phyloP scores from a whole-genome alignment of 2,329 filamentous ascomycete genomes.

The Penicillium vulpinum region DNA sequence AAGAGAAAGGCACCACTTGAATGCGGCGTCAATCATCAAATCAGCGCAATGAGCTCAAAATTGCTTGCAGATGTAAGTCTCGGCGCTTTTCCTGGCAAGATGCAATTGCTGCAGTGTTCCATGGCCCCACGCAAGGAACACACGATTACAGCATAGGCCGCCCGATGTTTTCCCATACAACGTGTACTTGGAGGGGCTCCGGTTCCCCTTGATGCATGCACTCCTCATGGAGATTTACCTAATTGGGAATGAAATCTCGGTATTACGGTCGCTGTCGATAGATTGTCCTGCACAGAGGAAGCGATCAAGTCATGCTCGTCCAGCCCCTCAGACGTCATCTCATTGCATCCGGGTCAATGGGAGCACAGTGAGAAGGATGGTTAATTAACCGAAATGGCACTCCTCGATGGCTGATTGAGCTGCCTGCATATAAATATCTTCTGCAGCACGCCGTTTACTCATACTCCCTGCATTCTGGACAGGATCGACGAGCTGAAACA shows the following conservation, averaged over 20 bases:
- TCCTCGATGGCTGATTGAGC: not conserved
- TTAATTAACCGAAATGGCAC: conserved; percentile 1
- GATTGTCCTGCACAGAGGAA: not conserved
- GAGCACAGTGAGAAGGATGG: not conserved
- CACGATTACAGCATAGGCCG: not conserved
- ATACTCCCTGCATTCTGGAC: not conserved
- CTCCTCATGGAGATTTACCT: conserved; percentile 20
- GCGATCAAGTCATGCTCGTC: not conserved
- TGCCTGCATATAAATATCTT: conserved; percentile 3
- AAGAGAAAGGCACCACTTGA: not conserved
- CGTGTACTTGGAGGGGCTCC: not conserved
- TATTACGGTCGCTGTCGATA: not conserved
- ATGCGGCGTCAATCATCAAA: not conserved
- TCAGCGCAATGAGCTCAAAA: not conserved
- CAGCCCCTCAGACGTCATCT: not conserved
- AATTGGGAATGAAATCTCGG: conserved; percentile 7
- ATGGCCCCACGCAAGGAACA: not conserved
- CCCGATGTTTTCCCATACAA: conserved; percentile 11
- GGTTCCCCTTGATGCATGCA: not conserved
- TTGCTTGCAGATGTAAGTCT: not conserved
- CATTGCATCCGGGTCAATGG: not conserved
- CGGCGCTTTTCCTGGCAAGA: not conserved
- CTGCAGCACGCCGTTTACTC: not conserved
- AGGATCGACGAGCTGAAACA: conserved; percentile 12
- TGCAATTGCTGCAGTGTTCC: not conserved